Conservation (phyloP, 129 eudicot species). For the Helianthus tuberosus region DNA sequence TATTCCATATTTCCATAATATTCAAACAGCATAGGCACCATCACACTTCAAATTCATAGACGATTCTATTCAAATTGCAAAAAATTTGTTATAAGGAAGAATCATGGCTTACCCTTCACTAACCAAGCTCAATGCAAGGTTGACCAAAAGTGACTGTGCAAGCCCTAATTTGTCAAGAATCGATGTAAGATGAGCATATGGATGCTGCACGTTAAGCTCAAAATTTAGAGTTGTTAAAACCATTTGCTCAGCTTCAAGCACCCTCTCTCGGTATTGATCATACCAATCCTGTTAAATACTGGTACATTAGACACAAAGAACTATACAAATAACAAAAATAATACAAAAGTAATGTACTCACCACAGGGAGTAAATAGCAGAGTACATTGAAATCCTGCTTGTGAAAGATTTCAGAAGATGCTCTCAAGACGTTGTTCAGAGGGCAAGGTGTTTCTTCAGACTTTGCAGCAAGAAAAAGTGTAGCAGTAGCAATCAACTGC, state of each 20-base stretch:
- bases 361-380: slow-evolving; percentile 64
- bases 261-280: slow-evolving; percentile 84
- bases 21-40: slow-evolving; percentile 13
- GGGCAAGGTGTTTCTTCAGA: slow-evolving; percentile 95
- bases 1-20: slow-evolving; percentile 15
- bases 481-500: slow-evolving; percentile 92
- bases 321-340: background rate
- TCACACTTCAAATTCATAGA: background rate
- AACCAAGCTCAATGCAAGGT: slow-evolving; percentile 79
- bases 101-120: slow-evolving; percentile 80
- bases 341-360: slow-evolving; percentile 38
- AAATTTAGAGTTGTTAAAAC: slow-evolving; percentile 83
- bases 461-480: slow-evolving; percentile 92
- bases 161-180: slow-evolving; percentile 85
- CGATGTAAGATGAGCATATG: slow-evolving; percentile 79
- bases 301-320: slow-evolving; percentile 10
- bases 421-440: slow-evolving; percentile 67
- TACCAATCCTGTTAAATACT: slow-evolving; percentile 75
- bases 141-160: slow-evolving; percentile 74
- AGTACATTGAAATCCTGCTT: slow-evolving; percentile 67
- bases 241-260: slow-evolving; percentile 81
- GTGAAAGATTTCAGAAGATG: slow-evolving; percentile 79
- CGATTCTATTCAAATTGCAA: background rate
- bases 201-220: slow-evolving; percentile 96
- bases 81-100: slow-evolving; percentile 5